Conservation (phyloP, 2,329 filamentous ascomycete species). For the Keithomyces neogunnii region DNA sequence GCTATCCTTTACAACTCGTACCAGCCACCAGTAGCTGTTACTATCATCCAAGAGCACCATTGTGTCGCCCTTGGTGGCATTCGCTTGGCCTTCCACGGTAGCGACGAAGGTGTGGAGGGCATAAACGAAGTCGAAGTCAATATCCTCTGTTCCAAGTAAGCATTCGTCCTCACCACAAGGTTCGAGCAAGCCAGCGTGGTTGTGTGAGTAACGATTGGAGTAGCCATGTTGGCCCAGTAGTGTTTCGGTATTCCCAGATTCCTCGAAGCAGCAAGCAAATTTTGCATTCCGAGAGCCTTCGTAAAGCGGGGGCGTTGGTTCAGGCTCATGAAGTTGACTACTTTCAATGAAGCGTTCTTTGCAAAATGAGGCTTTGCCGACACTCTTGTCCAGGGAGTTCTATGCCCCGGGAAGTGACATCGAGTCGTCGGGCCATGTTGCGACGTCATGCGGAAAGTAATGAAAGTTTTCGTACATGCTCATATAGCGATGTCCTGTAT, state of each 20-base stretch:
- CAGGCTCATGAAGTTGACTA: background rate
- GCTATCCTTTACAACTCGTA: slow-evolving; percentile 92
- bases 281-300: background rate
- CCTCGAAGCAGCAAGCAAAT: background rate
- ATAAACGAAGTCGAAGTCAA: slow-evolving; percentile 99
- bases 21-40: slow-evolving; percentile 99
- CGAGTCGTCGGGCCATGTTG: background rate
- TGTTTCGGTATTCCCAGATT: background rate
- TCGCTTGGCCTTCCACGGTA: slow-evolving; percentile 95
- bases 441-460: background rate
- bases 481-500: background rate
- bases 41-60: slow-evolving; percentile 98
- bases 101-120: slow-evolving; percentile 96
- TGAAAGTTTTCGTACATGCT: background rate
- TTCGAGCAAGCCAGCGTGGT: slow-evolving; percentile 57
- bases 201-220: slow-evolving; percentile 21
- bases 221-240: background rate
- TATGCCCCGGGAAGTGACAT: slow-evolving; percentile 2
- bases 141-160: slow-evolving; percentile 95
- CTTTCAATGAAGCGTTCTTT: background rate
- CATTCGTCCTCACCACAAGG: slow-evolving; percentile 68
- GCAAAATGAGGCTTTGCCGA: background rate
- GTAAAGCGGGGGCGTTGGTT: background rate
- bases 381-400: slow-evolving; percentile 1
- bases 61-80: slow-evolving; percentile 95